Evolutionary conservation across 768 basidiomycete genomes (phyloP).

Genomic region (Suillus cothurnatus): DNA sequence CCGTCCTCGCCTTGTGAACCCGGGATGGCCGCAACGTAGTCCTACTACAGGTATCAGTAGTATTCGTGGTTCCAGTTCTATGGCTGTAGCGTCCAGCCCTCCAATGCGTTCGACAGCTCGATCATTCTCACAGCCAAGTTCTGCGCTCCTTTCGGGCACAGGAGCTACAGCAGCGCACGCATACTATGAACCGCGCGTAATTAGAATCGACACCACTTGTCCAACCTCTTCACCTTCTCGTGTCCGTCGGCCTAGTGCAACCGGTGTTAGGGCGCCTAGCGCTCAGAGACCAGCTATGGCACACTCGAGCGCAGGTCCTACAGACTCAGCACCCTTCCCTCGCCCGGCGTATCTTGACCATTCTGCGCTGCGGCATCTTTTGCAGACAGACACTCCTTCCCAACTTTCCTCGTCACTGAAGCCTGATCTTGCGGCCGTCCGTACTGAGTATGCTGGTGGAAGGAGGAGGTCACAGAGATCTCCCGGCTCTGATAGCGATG

Average conservation of each 20-base stretch:
- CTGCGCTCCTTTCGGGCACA: slow-evolving; percentile 34
- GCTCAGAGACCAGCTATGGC: slow-evolving; percentile 27
- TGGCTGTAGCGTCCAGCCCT: slow-evolving; percentile 32
- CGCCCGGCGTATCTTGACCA: slow-evolving; percentile 78
- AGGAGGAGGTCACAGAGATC: slow-evolving; percentile 36
- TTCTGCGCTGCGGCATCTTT: slow-evolving; percentile 69
- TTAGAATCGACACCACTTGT: slow-evolving; percentile 57
- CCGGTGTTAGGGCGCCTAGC: slow-evolving; percentile 28
- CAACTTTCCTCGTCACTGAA: slow-evolving; percentile 42
- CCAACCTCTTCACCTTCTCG: slow-evolving; percentile 48
- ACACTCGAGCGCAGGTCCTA: slow-evolving; percentile 28
- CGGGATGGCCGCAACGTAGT: slow-evolving; percentile 31
- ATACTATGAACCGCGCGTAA: slow-evolving; percentile 66
- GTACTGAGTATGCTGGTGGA: slow-evolving; percentile 21
- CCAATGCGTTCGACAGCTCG: slow-evolving; percentile 46
- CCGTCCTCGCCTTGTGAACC: slow-evolving; percentile 42
- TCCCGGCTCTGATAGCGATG: slow-evolving; percentile 62
- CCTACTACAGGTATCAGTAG: slow-evolving; percentile 37
- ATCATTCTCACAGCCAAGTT: slow-evolving; percentile 38
- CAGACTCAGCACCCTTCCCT: slow-evolving; percentile 47
- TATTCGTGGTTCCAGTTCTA: slow-evolving; percentile 35
- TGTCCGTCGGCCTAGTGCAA: slow-evolving; percentile 48
- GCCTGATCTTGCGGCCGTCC: slow-evolving; percentile 27
- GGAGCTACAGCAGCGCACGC: slow-evolving; percentile 32
- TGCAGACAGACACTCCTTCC: slow-evolving; percentile 54